These are phyloP conservation scores for Cantharellus anzutake DNA, from an alignment of 768 basidiomycete genomes.

Conservation along the genomic window DNA sequence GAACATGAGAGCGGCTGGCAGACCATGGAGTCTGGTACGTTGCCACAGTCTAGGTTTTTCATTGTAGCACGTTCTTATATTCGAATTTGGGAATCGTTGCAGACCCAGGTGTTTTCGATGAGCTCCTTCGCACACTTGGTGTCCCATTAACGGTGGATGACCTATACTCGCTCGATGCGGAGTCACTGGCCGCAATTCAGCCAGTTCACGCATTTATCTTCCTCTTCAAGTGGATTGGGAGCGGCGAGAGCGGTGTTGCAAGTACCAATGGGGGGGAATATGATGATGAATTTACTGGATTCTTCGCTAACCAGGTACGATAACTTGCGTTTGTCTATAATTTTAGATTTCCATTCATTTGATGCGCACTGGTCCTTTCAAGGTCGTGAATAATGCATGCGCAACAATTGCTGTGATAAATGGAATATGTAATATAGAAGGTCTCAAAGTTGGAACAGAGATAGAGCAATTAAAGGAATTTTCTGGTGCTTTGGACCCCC, in stretches of 20 bases:
- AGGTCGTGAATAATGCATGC: constrained; percentile 91
- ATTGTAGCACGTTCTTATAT: not conserved
- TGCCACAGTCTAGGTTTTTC: not conserved
- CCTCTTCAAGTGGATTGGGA: constrained; percentile 88
- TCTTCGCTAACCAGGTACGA: constrained; percentile 62
- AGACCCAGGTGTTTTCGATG: constrained; percentile 19
- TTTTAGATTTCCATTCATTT: not conserved
- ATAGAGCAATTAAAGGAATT: constrained; percentile 59
- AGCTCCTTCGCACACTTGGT: constrained; percentile 58
- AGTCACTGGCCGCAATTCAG: constrained; percentile 48
- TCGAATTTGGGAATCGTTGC: not conserved
- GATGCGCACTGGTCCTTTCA: not conserved
- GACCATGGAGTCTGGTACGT: not conserved
- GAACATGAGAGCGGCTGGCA: constrained; percentile 1
- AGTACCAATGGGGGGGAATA: constrained; percentile 8
- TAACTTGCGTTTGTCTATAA: not conserved
- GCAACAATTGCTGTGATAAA: constrained; percentile 91
- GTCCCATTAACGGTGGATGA: constrained; percentile 81
- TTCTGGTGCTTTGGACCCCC: constrained; percentile 71
- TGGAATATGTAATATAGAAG: constrained; percentile 65
- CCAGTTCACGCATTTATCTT: constrained; percentile 87
- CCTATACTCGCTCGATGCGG: constrained; percentile 65
- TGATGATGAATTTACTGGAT: constrained; percentile 47
- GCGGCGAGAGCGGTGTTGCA: constrained; percentile 12
- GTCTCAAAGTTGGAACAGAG: constrained; percentile 41